Conservation (phyloP, 345 rosid species). For the Corymbia maculata region DNA sequence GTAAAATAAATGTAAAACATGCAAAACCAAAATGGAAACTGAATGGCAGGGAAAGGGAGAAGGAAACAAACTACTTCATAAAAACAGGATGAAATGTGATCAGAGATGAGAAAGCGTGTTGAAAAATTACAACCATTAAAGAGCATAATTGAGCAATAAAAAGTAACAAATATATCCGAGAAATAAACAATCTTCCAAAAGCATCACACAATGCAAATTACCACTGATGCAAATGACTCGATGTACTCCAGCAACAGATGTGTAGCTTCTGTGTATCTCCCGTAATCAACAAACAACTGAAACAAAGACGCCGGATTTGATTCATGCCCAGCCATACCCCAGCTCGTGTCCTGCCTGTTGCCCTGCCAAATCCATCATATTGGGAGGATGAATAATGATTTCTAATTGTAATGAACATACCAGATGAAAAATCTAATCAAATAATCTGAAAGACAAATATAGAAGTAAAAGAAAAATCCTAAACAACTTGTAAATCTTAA, state of each 20-base stretch:
- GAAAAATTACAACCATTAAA: not conserved
- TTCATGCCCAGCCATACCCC: slow-evolving; percentile 79
- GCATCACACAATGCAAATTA: slow-evolving; percentile 4
- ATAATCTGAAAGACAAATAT: not conserved
- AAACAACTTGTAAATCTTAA: not conserved
- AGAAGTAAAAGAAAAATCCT: not conserved
- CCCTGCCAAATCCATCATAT: slow-evolving; percentile 27
- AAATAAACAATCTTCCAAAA: not conserved
- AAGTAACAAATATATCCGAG: not conserved
- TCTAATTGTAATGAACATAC: not conserved
- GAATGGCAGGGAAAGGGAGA: not conserved
- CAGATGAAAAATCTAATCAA: not conserved
- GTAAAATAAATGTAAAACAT: not conserved
- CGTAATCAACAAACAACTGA: slow-evolving; percentile 62
- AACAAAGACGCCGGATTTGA: slow-evolving; percentile 76
- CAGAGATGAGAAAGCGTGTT: not conserved
- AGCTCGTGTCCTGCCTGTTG: slow-evolving; percentile 43
- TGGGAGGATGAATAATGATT: not conserved
- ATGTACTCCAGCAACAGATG: slow-evolving; percentile 65
- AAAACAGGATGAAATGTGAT: not conserved
- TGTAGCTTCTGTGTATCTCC: slow-evolving; percentile 77
- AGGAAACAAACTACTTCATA: not conserved
- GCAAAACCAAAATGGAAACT: not conserved
- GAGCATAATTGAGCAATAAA: not conserved
- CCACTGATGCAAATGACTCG: slow-evolving; percentile 67